A percentile compares a stretch with the other conserved stretches of the same genome.
Conservation (phyloP, 768 basidiomycete genomes). For the Amanita subjunquillea region DNA sequence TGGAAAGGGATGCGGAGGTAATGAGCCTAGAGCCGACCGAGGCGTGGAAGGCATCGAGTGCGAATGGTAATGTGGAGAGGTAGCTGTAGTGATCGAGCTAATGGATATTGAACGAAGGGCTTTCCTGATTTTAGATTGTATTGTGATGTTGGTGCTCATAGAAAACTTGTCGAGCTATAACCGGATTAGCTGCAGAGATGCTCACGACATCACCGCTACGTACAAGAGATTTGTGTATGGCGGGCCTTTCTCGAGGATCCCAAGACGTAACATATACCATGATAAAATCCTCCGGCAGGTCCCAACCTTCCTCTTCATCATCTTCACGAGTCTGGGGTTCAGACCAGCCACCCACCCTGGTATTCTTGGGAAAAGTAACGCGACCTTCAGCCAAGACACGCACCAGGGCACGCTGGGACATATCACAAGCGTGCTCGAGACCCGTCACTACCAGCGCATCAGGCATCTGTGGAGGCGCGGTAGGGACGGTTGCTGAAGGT, state of each 20-base stretch:
- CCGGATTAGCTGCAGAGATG: conserved; percentile 3
- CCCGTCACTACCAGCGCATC: conserved; percentile 56
- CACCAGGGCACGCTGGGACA: conserved; percentile 49
- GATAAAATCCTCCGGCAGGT: conserved; percentile 60
- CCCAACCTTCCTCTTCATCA: conserved; percentile 24
- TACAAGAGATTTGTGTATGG: conserved; percentile 57
- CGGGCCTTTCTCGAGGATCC: conserved; percentile 55
- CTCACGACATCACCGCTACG: conserved; percentile 15
- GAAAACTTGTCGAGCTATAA: conserved; percentile 67
- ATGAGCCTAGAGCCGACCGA: neutral
- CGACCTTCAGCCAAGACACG: conserved; percentile 40
- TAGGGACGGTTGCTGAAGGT: neutral
- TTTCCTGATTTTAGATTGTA: conserved; percentile 32
- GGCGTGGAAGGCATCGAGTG: neutral
- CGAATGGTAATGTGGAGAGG: neutral
- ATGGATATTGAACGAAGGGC: conserved; percentile 14
- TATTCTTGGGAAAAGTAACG: conserved; percentile 27
- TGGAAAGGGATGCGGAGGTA: neutral
- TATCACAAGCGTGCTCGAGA: conserved; percentile 47
- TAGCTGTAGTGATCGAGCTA: conserved; percentile 2
- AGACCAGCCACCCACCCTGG: conserved; percentile 12
- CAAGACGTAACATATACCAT: conserved; percentile 63
- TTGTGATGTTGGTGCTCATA: conserved; percentile 55
- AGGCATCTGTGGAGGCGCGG: neutral
- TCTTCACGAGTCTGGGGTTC: conserved; percentile 9